Base-by-base conservation (phyloP, 177 flowering plant species). In the Vitis hybrid region DNA sequence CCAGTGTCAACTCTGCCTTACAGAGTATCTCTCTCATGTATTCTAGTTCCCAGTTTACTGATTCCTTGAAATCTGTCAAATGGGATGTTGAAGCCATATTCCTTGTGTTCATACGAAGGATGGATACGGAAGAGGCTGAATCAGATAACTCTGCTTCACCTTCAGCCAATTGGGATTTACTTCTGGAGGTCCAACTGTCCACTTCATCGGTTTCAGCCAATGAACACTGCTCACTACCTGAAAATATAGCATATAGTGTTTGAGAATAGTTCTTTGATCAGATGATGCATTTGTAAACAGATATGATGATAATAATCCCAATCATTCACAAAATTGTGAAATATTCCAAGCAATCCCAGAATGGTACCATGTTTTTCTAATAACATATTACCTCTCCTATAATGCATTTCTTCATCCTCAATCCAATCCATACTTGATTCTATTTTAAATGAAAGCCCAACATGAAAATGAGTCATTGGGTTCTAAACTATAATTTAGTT, bases 21-120 rank as follows among this genome's bases (percentile, higher is more conserved):
- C 26, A n/a, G 2, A 87, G 62, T 39, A 87, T 62, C 13, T 70
- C 66, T 62, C 65, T 70, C 14, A 87, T 56, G 48, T 82, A 86
- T 13, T 78, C 71, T 5, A 77, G 69, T 72, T 87, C 85, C 89
- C 86, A 81, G 58, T 68, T 50, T 15, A 53, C 62, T 56, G 79
- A 49, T 59, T 72, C 65, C 6, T 50, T 60, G 15, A 16, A 31
- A 63, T 73, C 72, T 12, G 49, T 16, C 1, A 29, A 31, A 56
- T 21, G 45, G 19, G 52, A 69, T 56, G 64, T 45, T 56, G 39
- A 52, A 60, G 58, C 22, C 9, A 18, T 53, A 48, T 67, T 51
- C n/a, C 60, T 71, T 21, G 14, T n/a, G 16, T n/a, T 53, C 49
- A 33, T 31, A 52, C 77, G 60, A 7, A 59, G 68, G 2, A 64